Evolutionary conservation across 1,139 yeast species (phyloP).

Genomic region (Suhomyces guaymorum): DNA sequence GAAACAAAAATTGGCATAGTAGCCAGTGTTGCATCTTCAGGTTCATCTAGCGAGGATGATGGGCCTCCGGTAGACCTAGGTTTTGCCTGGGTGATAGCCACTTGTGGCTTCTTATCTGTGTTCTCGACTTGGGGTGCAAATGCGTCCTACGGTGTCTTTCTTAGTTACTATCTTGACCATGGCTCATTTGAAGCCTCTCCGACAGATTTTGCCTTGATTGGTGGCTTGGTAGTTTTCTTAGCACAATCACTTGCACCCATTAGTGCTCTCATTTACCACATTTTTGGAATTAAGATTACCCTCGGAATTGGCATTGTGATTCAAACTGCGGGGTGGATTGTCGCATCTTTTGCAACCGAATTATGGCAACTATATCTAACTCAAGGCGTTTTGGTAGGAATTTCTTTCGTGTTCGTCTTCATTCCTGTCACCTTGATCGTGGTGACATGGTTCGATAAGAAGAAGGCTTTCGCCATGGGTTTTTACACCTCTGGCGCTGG

Average conservation of each 20-base stretch:
- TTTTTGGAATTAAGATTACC: constrained; percentile 35
- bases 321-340: constrained; percentile 57
- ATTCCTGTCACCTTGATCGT: constrained; percentile 59
- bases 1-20: too few species aligned
- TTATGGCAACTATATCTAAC: constrained; percentile 67
- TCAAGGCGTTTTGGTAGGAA: constrained; percentile 67
- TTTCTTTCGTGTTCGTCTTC: constrained; percentile 59
- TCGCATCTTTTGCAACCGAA: constrained; percentile 64
- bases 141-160: constrained; percentile 67
- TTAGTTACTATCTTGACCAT: constrained; percentile 52
- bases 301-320: constrained; percentile 51
- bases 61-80: constrained; percentile 66
- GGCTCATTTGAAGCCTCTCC: constrained; percentile 53
- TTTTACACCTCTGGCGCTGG: constrained; percentile 63
- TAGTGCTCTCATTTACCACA: constrained; percentile 34
- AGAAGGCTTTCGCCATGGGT: constrained; percentile 61
- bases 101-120: constrained; percentile 48
- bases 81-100: constrained; percentile 67
- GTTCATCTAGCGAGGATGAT: constrained; percentile 17
- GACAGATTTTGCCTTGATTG: constrained; percentile 66
- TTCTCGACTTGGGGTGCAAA: constrained; percentile 77
- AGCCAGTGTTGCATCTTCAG: too few species aligned
- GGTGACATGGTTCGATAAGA: constrained; percentile 65
- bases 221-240: constrained; percentile 62
- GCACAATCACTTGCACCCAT: constrained; percentile 64